A percentile compares a stretch with the other conserved stretches of the same genome.
Evolutionary conservation across 345 rosid species (phyloP).

Genomic region (Citrus medica): DNA sequence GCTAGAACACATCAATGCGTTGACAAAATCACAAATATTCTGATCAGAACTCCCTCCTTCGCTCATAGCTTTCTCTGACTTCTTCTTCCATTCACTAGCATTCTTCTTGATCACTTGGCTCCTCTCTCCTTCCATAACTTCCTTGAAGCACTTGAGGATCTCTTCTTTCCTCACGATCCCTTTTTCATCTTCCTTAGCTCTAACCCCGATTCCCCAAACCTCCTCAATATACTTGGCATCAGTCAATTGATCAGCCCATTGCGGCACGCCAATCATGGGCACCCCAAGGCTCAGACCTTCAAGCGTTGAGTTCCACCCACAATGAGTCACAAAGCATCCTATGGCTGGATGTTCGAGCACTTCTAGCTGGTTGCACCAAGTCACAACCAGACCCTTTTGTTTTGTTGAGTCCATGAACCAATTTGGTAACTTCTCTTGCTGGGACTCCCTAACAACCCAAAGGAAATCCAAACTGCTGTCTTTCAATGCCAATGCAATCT

Average conservation of each 20-base stretch:
- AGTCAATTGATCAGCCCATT: constrained; percentile 62
- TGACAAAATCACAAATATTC: constrained; percentile 44
- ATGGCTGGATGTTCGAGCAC: constrained; percentile 44
- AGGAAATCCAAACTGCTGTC: constrained; percentile 50
- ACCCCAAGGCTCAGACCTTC: constrained; percentile 71
- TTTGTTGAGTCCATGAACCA: constrained; percentile 43
- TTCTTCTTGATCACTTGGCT: constrained; percentile 42
- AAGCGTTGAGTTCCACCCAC: constrained; percentile 75
- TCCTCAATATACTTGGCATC: constrained; percentile 66
- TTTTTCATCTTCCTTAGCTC: constrained; percentile 47
- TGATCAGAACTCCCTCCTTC: constrained; percentile 64
- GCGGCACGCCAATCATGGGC: constrained; percentile 66
- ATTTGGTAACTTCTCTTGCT: constrained; percentile 36
- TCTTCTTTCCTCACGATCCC: constrained; percentile 59
- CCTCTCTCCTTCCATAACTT: constrained; percentile 57
- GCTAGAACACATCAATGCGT: constrained; percentile 11
- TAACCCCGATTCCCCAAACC: constrained; percentile 58
- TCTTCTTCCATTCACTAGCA: constrained; percentile 48
- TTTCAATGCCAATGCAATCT: constrained; percentile 45
- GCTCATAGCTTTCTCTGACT: constrained; percentile 44
- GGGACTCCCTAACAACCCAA: constrained; percentile 67
- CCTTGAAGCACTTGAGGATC: constrained; percentile 46
- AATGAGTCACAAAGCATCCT: constrained; percentile 68
- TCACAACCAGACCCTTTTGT: constrained; percentile 43
- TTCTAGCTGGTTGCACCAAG: constrained; percentile 75